Base-by-base conservation (phyloP, 1,139 yeast genomes). In the Taphrina flavorubra region DNA sequence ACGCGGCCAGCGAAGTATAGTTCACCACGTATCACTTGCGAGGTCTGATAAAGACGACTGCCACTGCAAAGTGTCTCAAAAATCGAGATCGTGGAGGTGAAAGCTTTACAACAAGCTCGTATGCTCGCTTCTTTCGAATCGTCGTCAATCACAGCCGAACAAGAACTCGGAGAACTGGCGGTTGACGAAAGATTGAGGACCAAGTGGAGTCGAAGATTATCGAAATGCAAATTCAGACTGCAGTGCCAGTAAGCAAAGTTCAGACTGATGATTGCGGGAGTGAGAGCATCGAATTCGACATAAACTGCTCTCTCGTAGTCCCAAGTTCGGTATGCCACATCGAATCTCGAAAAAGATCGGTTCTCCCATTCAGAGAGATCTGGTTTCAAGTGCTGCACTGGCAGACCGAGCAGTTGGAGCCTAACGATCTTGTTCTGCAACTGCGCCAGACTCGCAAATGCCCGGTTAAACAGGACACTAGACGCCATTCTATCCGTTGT, bases 1-100 rank as follows among this genome's bases (percentile, higher is more conserved):
- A 55, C 44, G n/a, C 67, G 67, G n/a, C 67, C 67, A 20, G 51
- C 67, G 16, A 44, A 25, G 25, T 63, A 44, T 6, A 63, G 61
- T 14, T 63, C 47, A 31, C 42, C 55, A 13, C 67, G 46, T 13
- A 63, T 31, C 11, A 55, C 47, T 40, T 63, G 67, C 16, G 61
- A 63, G 36, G 61, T 44, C 20, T 55, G 60, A 34, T 8, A 31
- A 7, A 58, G 18, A 31, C 42, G 46, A 16, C 34, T 46, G 20
- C 40, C 62, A 11, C 25, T 37, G 25, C 40, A 42, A n/a, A 58
- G 53, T 7, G 39, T 31, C 34, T 58, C 60, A 16, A 56, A 56
- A 20, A 56, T 56, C 25, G 49, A 18, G 49, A 56, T 37, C 13
- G 40, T 56, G 25, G 60, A 16, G 16, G 49, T 56, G 49, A 39